These are phyloP conservation scores for Ceriops decandra DNA, from an alignment of 345 rosid genomes.

Conservation along the genomic window DNA sequence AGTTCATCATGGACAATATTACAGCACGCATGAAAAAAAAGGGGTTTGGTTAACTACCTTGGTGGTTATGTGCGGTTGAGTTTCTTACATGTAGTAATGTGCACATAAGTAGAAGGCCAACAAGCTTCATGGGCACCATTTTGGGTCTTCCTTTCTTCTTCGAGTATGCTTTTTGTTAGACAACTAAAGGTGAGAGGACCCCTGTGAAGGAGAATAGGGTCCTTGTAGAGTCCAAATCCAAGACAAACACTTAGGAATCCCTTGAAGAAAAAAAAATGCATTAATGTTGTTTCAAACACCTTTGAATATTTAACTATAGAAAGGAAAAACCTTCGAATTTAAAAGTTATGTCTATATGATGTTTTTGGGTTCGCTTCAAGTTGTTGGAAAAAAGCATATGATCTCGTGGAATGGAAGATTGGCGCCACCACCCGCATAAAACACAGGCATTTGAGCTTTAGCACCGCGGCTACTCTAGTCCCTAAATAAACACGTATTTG, in stretches of 20 bases:
- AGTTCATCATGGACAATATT: not conserved
- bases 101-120: constrained; percentile 27
- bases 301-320: constrained; percentile 2
- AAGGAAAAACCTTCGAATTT: constrained; percentile 10
- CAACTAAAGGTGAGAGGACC: constrained; percentile 16
- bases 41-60: constrained; percentile 13
- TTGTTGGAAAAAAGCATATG: constrained; percentile 23
- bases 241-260: constrained; percentile 33
- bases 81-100: constrained; percentile 21
- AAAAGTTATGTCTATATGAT: not conserved
- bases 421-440: constrained; percentile 1
- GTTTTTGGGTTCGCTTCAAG: constrained; percentile 15
- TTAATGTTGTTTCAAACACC: not conserved
- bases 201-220: constrained; percentile 14
- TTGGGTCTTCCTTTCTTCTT: constrained; percentile 4
- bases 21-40: not conserved
- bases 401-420: constrained; percentile 47
- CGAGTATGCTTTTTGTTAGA: constrained; percentile 11
- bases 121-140: constrained; percentile 31
- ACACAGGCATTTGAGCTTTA: not conserved
- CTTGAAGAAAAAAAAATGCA: constrained; percentile 3
- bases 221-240: constrained; percentile 38
- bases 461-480: not conserved
- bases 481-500: not conserved
- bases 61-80: constrained; percentile 12